Percentiles rank a stretch among this genome's conserved stretches.
These are phyloP conservation scores for Thinopyrum elongatum DNA, from an alignment of 176 grass and related monocot genomes.

Conservation along the genomic window DNA sequence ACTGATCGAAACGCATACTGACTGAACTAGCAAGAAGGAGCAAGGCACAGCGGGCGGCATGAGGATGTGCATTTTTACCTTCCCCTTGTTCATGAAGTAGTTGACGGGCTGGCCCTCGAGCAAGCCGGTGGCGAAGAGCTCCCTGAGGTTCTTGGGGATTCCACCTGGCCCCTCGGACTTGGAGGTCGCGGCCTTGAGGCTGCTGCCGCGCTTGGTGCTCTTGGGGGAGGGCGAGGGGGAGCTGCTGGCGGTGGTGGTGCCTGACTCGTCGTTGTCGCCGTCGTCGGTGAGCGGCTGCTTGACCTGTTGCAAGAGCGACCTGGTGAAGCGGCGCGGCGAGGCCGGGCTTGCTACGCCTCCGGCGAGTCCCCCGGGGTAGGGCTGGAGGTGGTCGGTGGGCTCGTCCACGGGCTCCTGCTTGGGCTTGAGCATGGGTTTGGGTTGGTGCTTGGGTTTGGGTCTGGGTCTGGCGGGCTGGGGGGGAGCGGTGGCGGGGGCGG, in stretches of 20 bases:
- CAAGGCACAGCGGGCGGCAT: background rate
- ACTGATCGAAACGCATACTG: background rate
- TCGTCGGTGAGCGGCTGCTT: background rate
- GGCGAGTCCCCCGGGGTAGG: background rate
- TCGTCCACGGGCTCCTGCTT: background rate
- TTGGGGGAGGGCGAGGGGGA: constrained; percentile 9
- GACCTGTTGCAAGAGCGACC: constrained; percentile 52
- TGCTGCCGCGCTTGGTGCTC: background rate
- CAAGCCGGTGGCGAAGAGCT: constrained; percentile 77
- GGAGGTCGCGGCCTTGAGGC: background rate
- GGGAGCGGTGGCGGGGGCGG: background rate
- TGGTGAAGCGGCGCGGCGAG: constrained; percentile 50
- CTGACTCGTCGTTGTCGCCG: constrained; percentile 6
- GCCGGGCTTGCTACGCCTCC: background rate
- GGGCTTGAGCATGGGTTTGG: background rate
- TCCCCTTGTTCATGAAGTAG: constrained; percentile 68
- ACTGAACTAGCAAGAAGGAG: background rate
- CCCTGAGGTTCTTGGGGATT: constrained; percentile 61
- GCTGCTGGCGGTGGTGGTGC: constrained; percentile 36
- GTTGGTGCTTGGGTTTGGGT: background rate
- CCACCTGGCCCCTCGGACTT: background rate
- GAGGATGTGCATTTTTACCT: constrained; percentile 33
- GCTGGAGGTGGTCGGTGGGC: background rate
- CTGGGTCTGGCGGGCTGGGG: background rate
- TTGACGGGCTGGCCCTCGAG: constrained; percentile 87